Conservation (phyloP, 495 filamentous ascomycete genomes). For the Penicillium manginii region DNA sequence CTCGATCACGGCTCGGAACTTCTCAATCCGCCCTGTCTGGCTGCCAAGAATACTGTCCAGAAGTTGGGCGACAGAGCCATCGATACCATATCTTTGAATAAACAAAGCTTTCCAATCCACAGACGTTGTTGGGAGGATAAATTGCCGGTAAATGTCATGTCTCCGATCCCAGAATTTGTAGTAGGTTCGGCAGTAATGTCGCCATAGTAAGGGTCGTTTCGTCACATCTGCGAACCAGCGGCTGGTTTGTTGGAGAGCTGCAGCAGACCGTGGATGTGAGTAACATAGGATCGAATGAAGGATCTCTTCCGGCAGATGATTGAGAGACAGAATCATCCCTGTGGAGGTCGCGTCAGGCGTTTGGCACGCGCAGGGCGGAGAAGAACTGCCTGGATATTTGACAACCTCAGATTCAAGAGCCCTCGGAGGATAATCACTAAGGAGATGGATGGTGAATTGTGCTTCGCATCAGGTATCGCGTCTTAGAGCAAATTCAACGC, state of each 20-base stretch:
- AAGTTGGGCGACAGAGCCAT: constrained; percentile 56
- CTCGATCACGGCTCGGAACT: constrained; percentile 67
- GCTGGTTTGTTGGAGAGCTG: constrained; percentile 61
- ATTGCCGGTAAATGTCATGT: constrained; percentile 65
- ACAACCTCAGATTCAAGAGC: too few relatives aligned
- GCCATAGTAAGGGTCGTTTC: constrained; percentile 78
- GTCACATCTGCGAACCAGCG: constrained; percentile 66
- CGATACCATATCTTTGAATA: constrained; percentile 56
- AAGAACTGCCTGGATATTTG: too few relatives aligned
- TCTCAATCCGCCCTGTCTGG: constrained; percentile 68
- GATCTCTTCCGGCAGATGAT: constrained; percentile 72
- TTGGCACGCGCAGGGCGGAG: too few relatives aligned
- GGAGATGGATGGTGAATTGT: too few relatives aligned
- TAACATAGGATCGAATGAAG: constrained; percentile 68
- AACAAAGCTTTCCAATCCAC: constrained; percentile 81
- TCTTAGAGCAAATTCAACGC: constrained; percentile 17
- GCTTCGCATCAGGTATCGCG: neutral
- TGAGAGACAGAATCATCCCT: constrained; percentile 46
- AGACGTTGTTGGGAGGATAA: constrained; percentile 52
- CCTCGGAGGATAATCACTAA: too few relatives aligned
- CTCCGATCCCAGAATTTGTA: constrained; percentile 74
- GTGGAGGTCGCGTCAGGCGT: constrained; percentile 2
- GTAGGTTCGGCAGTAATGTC: constrained; percentile 64
- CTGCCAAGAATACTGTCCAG: constrained; percentile 72
- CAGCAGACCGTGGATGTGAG: constrained; percentile 51